Conservation (phyloP, 2,329 filamentous ascomycete species). For the Dryadomyces sulphureus region DNA sequence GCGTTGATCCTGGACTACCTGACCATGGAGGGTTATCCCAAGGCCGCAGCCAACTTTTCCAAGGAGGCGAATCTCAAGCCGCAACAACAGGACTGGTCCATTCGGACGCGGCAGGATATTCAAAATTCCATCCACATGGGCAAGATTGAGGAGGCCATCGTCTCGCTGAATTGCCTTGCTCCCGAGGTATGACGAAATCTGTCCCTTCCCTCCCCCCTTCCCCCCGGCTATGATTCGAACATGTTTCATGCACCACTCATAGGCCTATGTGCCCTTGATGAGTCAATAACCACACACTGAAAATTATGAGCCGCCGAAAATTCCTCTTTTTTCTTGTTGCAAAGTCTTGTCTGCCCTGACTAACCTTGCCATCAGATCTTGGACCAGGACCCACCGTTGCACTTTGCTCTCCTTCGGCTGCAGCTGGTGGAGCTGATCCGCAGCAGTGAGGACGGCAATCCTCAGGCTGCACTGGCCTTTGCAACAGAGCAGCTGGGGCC, state of each 20-base stretch:
- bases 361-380: constrained; percentile 52
- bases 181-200: constrained; percentile 48
- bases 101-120: constrained; percentile 68
- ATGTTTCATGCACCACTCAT: constrained; percentile 99
- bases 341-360: constrained; percentile 10
- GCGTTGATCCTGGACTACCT: constrained; percentile 92
- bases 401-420: constrained; percentile 79
- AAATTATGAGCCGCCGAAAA: constrained; percentile 48
- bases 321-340: background rate
- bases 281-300: constrained; percentile 57
- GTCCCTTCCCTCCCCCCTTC: background rate
- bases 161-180: constrained; percentile 76
- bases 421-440: constrained; percentile 92
- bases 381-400: constrained; percentile 66
- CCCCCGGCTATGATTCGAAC: constrained; percentile 76
- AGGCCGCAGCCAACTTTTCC: constrained; percentile 84
- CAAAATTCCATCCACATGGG: constrained; percentile 74
- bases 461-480: constrained; percentile 68
- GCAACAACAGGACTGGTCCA: constrained; percentile 55
- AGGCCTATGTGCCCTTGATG: constrained; percentile 80
- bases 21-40: constrained; percentile 87
- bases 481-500: constrained; percentile 79
- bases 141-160: constrained; percentile 72
- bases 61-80: constrained; percentile 78
- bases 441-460: constrained; percentile 58